Conservation (phyloP, 1,139 yeast genomes). For the Kluyveromyces sp. region DNA sequence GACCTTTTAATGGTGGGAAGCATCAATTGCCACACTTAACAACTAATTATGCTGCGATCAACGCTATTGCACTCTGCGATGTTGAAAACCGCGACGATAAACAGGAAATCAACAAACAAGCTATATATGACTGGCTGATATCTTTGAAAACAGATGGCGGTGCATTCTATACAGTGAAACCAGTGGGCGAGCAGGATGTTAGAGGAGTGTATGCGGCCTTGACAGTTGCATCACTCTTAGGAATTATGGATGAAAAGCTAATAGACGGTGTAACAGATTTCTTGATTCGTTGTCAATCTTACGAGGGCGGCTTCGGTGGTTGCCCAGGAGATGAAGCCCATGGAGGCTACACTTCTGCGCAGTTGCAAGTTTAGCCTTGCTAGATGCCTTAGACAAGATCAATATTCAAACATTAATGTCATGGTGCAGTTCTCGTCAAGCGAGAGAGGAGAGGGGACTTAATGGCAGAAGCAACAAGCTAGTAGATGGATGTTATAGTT, state of each 20-base stretch:
- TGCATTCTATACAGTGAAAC: conserved; percentile 32
- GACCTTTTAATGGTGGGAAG: conserved; percentile 72
- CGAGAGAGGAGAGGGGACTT: conserved; percentile 71
- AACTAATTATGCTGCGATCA: conserved; percentile 70
- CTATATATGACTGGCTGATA: conserved; percentile 58
- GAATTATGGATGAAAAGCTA: conserved; percentile 58
- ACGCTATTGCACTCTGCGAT: conserved; percentile 51
- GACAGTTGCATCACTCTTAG: conserved; percentile 60
- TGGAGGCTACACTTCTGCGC: conserved; percentile 94
- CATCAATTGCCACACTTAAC: conserved; percentile 83
- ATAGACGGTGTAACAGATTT: conserved; percentile 47
- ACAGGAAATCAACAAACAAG: conserved; percentile 41
- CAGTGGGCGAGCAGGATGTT: conserved; percentile 73
- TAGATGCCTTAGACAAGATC: conserved; percentile 25
- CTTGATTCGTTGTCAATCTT: conserved; percentile 72
- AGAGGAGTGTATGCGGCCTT: conserved; percentile 85
- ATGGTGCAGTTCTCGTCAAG: conserved; percentile 72
- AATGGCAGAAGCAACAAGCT: conserved; percentile 87
- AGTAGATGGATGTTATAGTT: conserved; percentile 94
- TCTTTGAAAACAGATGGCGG: conserved; percentile 61
- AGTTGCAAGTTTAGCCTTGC: conserved; percentile 54
- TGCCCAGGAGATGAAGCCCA: conserved; percentile 83
- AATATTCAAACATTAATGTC: conserved; percentile 39
- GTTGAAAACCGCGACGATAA: conserved; percentile 32
- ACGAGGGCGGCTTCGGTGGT: conserved; percentile 94